phyloP scores from a whole-genome alignment of 139 green algal species.

The Coelastrella sp. region DNA sequence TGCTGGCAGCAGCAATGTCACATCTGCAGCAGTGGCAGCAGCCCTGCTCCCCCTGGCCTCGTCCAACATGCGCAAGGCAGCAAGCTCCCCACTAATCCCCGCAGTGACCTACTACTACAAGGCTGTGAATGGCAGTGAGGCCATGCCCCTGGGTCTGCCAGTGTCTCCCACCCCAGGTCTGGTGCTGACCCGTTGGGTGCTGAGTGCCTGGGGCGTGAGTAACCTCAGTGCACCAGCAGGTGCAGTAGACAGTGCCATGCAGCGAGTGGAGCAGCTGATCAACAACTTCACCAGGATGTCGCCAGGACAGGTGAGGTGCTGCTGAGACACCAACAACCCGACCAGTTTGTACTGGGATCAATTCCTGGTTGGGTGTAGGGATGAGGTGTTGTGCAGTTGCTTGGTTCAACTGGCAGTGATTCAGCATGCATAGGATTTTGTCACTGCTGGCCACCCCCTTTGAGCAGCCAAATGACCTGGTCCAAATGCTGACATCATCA shows the following conservation, averaged over 20 bases:
- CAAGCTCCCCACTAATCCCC: neutral
- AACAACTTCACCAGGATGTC: slow-evolving; percentile 33
- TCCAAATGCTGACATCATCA: no score
- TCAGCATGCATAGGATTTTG: no score
- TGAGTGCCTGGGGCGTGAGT: slow-evolving; percentile 31
- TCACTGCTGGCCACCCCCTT: no score
- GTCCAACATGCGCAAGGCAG: neutral
- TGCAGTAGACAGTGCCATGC: neutral
- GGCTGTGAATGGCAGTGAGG: slow-evolving; percentile 3
- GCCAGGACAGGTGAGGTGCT: neutral
- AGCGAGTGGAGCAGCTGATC: slow-evolving; percentile 9
- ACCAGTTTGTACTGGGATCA: no score
- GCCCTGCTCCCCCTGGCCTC: neutral
- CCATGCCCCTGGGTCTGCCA: neutral
- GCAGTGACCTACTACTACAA: slow-evolving; percentile 12
- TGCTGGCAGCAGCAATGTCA: neutral
- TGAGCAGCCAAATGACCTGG: no score
- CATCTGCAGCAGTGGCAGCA: slow-evolving; percentile 2
- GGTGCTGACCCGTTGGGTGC: slow-evolving; percentile 21
- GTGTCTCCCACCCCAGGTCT: neutral
- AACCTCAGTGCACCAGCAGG: slow-evolving; percentile 10
- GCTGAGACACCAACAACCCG: no score
- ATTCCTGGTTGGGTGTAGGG: no score
- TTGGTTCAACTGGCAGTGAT: no score
- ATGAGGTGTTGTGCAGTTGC: no score